These are phyloP conservation scores for Cystobasidium slooffiae DNA, from an alignment of 1,284 basidiomycete species.

Conservation along the genomic window DNA sequence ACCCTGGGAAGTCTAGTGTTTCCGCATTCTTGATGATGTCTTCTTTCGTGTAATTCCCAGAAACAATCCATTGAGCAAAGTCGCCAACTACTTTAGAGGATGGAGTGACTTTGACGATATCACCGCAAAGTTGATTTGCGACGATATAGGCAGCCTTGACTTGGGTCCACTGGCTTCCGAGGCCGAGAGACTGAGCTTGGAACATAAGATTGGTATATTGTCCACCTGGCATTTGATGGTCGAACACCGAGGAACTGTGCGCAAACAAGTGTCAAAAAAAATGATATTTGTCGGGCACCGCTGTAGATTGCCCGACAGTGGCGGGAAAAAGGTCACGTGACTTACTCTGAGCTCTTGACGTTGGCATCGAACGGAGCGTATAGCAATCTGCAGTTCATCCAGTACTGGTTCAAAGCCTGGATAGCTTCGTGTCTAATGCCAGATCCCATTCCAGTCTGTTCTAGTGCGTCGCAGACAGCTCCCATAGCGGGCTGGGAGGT, in stretches of 20 bases:
- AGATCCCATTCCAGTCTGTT: conserved; percentile 92
- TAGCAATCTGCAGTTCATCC: conserved; percentile 94
- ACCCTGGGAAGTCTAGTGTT: conserved; percentile 89
- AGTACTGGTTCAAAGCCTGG: conserved; percentile 96
- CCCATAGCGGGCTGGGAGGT: conserved; percentile 99
- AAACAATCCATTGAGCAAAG: conserved; percentile 77
- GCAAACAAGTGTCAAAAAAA: not conserved
- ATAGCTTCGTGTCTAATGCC: conserved; percentile 98
- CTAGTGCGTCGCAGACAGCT: conserved; percentile 88
- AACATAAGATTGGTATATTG: conserved; percentile 68
- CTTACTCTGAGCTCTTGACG: conserved; percentile 76
- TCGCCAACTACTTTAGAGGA: conserved; percentile 99
- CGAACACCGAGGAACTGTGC: conserved; percentile 91
- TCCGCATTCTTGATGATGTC: conserved; percentile 86
- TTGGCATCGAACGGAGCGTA: conserved; percentile 99
- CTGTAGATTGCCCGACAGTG: not conserved
- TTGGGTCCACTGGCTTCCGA: conserved; percentile 96
- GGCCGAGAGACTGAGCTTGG: conserved; percentile 96
- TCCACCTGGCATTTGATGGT: conserved; percentile 99
- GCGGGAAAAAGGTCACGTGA: not conserved
- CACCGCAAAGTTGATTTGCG: conserved; percentile 94
- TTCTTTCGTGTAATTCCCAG: conserved; percentile 83
- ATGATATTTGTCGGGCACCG: not conserved
- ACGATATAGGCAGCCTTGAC: conserved; percentile 99
- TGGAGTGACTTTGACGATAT: conserved; percentile 99